Conservation (phyloP, 371 early-diverging fungal species). For the Syncephalis plumigaleata region DNA sequence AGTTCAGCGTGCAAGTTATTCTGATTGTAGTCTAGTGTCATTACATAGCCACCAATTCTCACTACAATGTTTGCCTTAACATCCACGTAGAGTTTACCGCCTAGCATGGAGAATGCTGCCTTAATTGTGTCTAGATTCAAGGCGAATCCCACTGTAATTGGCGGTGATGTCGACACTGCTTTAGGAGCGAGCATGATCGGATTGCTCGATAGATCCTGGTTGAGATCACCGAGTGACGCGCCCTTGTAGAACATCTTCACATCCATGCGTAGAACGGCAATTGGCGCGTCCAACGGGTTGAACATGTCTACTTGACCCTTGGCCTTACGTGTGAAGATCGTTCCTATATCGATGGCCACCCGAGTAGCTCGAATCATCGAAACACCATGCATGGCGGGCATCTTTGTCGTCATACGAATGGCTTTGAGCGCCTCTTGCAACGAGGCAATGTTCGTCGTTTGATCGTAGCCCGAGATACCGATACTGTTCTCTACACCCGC, state of each 20-base stretch:
- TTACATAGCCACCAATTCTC: too few species aligned
- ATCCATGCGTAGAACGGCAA: conserved; percentile 3
- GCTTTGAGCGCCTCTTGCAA: conserved; percentile 3
- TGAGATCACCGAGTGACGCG: conserved; percentile 1
- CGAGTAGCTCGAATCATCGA: conserved; percentile 1
- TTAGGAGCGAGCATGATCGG: not conserved
- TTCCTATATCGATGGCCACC: conserved; percentile 2
- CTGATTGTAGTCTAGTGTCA: too few species aligned
- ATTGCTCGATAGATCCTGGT: conserved; percentile 3
- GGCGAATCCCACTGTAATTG: conserved; percentile 3
- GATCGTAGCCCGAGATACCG: conserved; percentile 1
- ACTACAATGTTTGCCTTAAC: too few species aligned
- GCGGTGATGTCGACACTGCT: not conserved
- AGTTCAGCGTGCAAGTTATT: too few species aligned
- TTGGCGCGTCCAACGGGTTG: conserved; percentile 6
- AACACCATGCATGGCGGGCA: conserved; percentile 3
- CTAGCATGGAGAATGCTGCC: not conserved
- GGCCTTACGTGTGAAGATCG: conserved; percentile 3
- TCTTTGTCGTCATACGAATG: not conserved
- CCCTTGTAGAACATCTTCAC: not conserved
- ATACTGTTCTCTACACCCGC: conserved; percentile 1
- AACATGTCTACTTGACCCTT: conserved; percentile 4
- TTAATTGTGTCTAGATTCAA: conserved; percentile 1
- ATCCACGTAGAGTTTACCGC: too few species aligned
- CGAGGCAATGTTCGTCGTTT: conserved; percentile 2